Evolutionary conservation across 2,329 filamentous ascomycete species (phyloP).

Genomic region (Ustulina deusta): DNA sequence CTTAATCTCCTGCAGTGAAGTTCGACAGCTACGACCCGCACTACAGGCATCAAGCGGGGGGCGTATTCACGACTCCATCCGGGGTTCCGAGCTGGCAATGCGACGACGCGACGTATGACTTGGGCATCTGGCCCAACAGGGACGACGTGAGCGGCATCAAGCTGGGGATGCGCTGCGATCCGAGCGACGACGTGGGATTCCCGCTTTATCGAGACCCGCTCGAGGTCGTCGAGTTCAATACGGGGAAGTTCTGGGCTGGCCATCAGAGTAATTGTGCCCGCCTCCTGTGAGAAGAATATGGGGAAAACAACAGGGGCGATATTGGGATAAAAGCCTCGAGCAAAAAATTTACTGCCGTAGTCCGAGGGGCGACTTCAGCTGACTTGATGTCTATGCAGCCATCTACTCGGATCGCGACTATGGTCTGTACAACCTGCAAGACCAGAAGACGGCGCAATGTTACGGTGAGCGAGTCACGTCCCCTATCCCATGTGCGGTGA

Average conservation of each 20-base stretch:
- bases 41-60: slow-evolving; percentile 21
- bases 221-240: slow-evolving; percentile 40
- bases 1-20: too few relatives aligned
- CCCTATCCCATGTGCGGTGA: not conserved
- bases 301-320: not conserved
- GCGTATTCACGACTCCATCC: slow-evolving; percentile 7
- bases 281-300: not conserved
- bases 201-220: slow-evolving; percentile 38
- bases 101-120: slow-evolving; percentile 18
- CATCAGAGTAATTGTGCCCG: slow-evolving; percentile 41
- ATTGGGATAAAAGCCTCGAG: not conserved
- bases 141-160: slow-evolving; percentile 36
- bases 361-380: not conserved
- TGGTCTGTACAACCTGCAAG: slow-evolving; percentile 25
- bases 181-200: slow-evolving; percentile 27
- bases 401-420: slow-evolving; percentile 39
- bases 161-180: slow-evolving; percentile 36
- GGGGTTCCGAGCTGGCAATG: slow-evolving; percentile 19
- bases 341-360: not conserved
- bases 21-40: slow-evolving; percentile 14
- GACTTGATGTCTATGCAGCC: slow-evolving; percentile 22
- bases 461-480: slow-evolving; percentile 15
- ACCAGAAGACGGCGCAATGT: slow-evolving; percentile 35
- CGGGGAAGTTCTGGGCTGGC: slow-evolving; percentile 23
- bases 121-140: slow-evolving; percentile 24